Base-by-base conservation (phyloP, 139 green algal species). In the Chlamydomonas applanata region DNA sequence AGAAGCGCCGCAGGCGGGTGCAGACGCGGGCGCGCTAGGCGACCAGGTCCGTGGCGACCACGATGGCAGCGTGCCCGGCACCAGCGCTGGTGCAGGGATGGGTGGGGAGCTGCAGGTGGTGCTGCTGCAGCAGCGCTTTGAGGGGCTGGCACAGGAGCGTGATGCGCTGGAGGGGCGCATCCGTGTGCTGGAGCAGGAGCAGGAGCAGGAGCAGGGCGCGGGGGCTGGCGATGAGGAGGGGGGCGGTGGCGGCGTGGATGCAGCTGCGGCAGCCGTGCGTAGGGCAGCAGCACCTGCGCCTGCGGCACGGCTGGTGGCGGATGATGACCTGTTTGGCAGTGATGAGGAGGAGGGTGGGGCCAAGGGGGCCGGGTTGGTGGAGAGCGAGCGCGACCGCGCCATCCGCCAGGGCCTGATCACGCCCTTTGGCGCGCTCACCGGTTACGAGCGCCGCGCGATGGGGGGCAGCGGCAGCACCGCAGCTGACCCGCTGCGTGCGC, bases 401-500 rank as follows among this genome's bases (percentile, higher is more conserved):
- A 97, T 97, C 65, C 82, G 93, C 0, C 73, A 87, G 71, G 93
- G 93, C 4, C 79, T 96, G 20, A 71, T 97, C 24, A 97, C 93
- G 0, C 93, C 93, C 1, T 97, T 97, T 83, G 90, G 94, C 66
- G 70, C 63, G 1, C 74, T 97, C 46, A 78, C 87, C 0, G 93
- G 93, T 20, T 95, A 93, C 79, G 93, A 97, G 64, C 77, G 85
- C 11, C 73, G 74, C 17, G 74, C 93, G 1, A 57, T 87, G 57
- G 69, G 49, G 9, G 66, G 49, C 9, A 9, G 11, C 20, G 65
- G 64, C 3, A 7, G 44, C 19, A n/a, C 3, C 7, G 34, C 44
- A 73, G 62, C 29, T 40, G 72, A 11, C 22, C 22, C 16, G 16
- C 29, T 19, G 20, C 25, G 56, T 14, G 14, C 16, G 45, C 45